Evolutionary conservation across 768 basidiomycete species (phyloP).

Genomic region (Leccinum truebloodii): DNA sequence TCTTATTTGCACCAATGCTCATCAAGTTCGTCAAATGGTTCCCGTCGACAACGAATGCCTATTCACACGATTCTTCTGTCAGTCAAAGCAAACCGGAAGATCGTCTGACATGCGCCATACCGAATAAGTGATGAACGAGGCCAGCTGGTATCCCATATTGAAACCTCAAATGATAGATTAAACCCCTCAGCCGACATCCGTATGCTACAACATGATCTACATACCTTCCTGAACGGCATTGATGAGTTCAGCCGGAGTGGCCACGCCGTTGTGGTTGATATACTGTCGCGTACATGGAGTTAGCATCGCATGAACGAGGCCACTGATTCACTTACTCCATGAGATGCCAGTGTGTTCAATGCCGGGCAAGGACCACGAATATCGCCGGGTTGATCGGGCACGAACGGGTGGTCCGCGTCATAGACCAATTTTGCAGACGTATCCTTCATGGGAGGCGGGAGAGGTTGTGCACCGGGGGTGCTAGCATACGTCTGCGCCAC

Average conservation of each 20-base stretch:
- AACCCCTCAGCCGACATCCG: no score
- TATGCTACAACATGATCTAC: no score
- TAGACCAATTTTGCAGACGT: constrained; percentile 26
- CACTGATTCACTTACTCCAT: constrained; percentile 19
- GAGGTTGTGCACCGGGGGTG: constrained; percentile 27
- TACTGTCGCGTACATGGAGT: background rate
- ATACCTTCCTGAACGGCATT: no score
- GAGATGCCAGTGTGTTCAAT: constrained; percentile 28
- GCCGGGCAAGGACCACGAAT: constrained; percentile 29
- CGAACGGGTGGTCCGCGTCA: constrained; percentile 22
- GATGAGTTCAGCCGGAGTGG: no score
- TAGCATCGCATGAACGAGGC: background rate
- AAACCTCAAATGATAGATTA: no score
- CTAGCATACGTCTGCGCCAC: constrained; percentile 15
- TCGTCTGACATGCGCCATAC: constrained; percentile 7
- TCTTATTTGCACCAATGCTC: constrained; percentile 27
- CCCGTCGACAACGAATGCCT: constrained; percentile 29
- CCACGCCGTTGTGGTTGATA: no score
- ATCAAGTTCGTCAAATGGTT: constrained; percentile 32
- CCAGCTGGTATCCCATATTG: no score
- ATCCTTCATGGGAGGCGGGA: constrained; percentile 25
- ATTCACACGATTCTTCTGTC: background rate
- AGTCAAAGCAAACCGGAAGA: background rate
- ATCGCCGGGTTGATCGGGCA: constrained; percentile 15
- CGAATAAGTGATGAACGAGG: constrained; percentile 19